Conservation (phyloP, 2,329 filamentous ascomycete species). For the Elsinoe arachidis region DNA sequence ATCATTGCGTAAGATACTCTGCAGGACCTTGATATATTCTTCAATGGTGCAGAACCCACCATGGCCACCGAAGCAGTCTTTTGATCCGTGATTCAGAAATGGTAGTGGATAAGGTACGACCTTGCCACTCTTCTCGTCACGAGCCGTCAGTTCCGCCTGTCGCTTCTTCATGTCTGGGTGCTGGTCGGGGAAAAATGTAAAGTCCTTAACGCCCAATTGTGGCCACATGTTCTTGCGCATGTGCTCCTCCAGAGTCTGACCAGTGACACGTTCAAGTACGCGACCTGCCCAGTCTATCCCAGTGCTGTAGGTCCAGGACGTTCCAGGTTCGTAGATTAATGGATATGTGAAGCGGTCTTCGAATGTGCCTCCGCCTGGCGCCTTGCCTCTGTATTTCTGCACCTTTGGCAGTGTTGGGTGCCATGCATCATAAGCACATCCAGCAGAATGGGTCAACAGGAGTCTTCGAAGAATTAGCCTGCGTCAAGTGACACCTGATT, state of each 20-base stretch:
- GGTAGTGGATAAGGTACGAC: conserved; percentile 16
- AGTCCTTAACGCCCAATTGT: conserved; percentile 34
- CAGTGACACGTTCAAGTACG: conserved; percentile 42
- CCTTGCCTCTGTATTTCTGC: conserved; percentile 14
- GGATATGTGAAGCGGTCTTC: conserved; percentile 38
- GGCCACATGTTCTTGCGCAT: conserved; percentile 39
- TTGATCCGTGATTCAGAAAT: conserved; percentile 21
- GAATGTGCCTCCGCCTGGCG: conserved; percentile 25
- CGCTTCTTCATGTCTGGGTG: conserved; percentile 17
- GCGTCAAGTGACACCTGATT: neutral
- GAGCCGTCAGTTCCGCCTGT: conserved; percentile 19
- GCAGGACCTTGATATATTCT: conserved; percentile 39
- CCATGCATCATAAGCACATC: conserved; percentile 39
- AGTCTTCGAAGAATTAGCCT: conserved; percentile 22
- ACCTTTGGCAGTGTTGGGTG: conserved; percentile 28
- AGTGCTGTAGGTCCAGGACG: conserved; percentile 43
- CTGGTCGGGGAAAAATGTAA: conserved; percentile 25
- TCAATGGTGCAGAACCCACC: conserved; percentile 26
- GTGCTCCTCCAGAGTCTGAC: conserved; percentile 34
- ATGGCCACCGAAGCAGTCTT: conserved; percentile 29
- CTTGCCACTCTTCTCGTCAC: conserved; percentile 18
- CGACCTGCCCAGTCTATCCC: conserved; percentile 47
- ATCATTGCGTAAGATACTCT: conserved; percentile 42
- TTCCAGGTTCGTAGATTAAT: conserved; percentile 44
- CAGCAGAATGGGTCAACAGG: conserved; percentile 46